Conservation (phyloP, 2,329 filamentous ascomycete genomes). For the Blastomyces emzantsi region DNA sequence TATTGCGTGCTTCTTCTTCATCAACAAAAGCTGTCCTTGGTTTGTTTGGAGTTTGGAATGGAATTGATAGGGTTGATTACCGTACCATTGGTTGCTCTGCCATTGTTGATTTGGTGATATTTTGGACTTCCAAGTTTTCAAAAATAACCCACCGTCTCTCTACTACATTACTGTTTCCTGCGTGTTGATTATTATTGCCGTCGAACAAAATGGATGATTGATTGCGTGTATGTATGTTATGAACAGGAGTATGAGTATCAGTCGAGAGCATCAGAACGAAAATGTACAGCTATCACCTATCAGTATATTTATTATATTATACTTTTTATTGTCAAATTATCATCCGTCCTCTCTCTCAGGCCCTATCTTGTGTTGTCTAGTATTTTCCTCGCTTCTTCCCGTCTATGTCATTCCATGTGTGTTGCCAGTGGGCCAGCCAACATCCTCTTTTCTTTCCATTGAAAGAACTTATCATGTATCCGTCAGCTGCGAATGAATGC, state of each 20-base stretch:
- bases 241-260: background rate
- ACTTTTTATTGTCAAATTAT: no score
- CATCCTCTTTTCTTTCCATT: background rate
- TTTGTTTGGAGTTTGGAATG: background rate
- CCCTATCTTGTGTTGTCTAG: no score
- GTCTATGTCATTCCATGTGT: background rate
- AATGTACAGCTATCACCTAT: background rate
- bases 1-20: background rate
- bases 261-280: background rate
- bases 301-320: background rate
- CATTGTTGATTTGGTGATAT: background rate
- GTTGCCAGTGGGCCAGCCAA: background rate
- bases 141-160: background rate
- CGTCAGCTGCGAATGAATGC: background rate
- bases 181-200: background rate
- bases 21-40: background rate
- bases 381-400: no score
- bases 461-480: background rate
- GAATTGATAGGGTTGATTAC: no score
- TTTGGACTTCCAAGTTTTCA: background rate
- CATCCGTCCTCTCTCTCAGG: background rate
- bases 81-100: background rate
- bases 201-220: background rate
- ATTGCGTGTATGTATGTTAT: background rate
- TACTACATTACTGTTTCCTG: background rate